phyloP scores from a whole-genome alignment of 2,329 filamentous ascomycete genomes.

The Monosporascus ibericus region DNA sequence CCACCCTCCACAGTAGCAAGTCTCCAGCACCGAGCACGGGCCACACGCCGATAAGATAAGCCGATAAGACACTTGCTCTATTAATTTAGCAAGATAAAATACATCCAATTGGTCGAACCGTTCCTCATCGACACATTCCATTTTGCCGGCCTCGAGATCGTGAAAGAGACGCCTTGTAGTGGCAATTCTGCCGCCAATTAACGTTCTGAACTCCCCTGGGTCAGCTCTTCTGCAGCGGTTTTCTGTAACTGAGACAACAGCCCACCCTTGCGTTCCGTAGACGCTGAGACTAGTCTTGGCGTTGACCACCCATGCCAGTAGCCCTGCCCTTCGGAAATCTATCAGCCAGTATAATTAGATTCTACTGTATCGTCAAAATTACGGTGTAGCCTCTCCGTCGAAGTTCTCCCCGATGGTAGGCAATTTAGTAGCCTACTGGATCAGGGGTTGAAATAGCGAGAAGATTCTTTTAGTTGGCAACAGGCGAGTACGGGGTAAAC shows the following conservation, averaged over 20 bases:
- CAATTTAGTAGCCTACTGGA: no score
- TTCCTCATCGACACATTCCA: slow-evolving; percentile 14
- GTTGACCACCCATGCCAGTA: slow-evolving; percentile 18
- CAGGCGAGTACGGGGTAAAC: no score
- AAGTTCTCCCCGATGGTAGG: no score
- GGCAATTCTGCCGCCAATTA: slow-evolving; percentile 38
- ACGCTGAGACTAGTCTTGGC: slow-evolving; percentile 27
- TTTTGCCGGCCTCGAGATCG: slow-evolving; percentile 32
- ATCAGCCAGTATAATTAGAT: no score
- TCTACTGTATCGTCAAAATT: no score
- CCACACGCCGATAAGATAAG: neutral
- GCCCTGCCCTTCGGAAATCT: no score
- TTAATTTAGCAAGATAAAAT: neutral
- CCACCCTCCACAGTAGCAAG: neutral
- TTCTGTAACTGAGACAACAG: slow-evolving; percentile 29
- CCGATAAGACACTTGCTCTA: neutral
- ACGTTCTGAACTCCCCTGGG: slow-evolving; percentile 15
- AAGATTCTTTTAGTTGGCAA: no score
- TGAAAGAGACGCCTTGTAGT: slow-evolving; percentile 31
- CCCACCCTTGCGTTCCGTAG: slow-evolving; percentile 25
- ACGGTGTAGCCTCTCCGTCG: no score
- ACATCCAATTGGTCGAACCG: neutral
- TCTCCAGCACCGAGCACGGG: neutral
- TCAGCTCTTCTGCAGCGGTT: slow-evolving; percentile 16
- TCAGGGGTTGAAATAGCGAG: no score